Evolutionary conservation across 2,329 filamentous ascomycete species (phyloP), one percentile per base, ranked within the genome.

Genomic region (Hymenoscyphus fraxineus): DNA sequence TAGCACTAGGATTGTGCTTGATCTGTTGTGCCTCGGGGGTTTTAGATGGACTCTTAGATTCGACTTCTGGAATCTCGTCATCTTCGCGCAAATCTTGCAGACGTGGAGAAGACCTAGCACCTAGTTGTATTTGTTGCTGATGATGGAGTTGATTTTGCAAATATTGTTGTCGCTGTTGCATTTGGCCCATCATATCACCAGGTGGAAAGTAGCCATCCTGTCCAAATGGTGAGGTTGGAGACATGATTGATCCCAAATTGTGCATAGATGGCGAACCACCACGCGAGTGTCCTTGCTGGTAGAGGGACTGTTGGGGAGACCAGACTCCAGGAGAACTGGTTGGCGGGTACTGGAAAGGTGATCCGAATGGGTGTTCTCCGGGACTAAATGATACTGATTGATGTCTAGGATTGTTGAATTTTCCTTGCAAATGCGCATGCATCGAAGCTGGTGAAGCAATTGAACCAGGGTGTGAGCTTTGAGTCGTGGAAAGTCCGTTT

Each of bases 31-130:
- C 79, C 70, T 87, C 83, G 0, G 84, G 81, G 0, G 82, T 84
- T 71, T 82, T 84, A 1, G 82, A 84, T 10, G 80, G 80, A 64
- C 79, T 84, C 76, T 85, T 82, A 4, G 67, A 77, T 12, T 64
- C 61, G 10, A 61, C 60, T 2, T 57, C 40, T 31, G 65, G 64
- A 13, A 66, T 75, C 65, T 91, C 89, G 68, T 91, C 89, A 27
- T 91, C 89, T 73, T 93, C 90, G n/a, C 83, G 85, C 16, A 93
- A 81, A 67, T 93, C 89, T 63, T 90, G 88, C 67, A 93, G 78
- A 55, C 86, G 81, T 66, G 85, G 85, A 0, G 86, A 88, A 27
- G 81, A 81, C 67, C 83, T 79, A 32, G 81, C 78, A 69, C 81
- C 66, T 54, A 72, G 56, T 58, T 78, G 77, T 41, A 73, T 44